Evolutionary conservation across 441 rosid species (phyloP).

Genomic region (Adansonia rubrostipa): DNA sequence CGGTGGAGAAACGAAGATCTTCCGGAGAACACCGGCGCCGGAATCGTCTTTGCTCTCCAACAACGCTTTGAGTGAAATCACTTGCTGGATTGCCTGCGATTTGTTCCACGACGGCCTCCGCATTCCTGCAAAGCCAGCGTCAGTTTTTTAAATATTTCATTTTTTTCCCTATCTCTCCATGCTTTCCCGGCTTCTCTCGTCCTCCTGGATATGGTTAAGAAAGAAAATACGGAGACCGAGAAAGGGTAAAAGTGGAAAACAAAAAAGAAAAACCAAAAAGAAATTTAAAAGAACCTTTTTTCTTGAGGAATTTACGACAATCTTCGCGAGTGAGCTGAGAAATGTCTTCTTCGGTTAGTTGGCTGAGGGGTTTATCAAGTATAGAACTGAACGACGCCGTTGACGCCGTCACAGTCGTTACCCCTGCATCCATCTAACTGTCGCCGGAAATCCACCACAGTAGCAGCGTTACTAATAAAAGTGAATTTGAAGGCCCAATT

Average conservation of each 20-base stretch:
- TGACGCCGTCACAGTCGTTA: conserved; percentile 26
- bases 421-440: conserved; percentile 52
- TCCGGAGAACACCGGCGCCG: conserved; percentile 68
- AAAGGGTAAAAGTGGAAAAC: conserved; percentile 11
- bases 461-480: too few species aligned
- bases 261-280: neutral
- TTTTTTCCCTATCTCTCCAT: neutral
- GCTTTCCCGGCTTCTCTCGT: neutral
- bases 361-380: conserved; percentile 82
- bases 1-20: conserved; percentile 56
- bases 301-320: conserved; percentile 94
- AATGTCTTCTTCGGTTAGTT: conserved; percentile 96
- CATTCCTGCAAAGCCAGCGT: conserved; percentile 87
- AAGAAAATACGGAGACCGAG: conserved; percentile 29
- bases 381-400: conserved; percentile 53
- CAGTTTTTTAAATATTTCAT: conserved; percentile 28
- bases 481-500: too few species aligned
- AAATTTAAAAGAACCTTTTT: conserved; percentile 60
- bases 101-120: conserved; percentile 99
- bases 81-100: conserved; percentile 99
- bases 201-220: conserved; percentile 30
- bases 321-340: conserved; percentile 98
- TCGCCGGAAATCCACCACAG: neutral
- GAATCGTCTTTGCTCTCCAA: conserved; percentile 73
- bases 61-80: conserved; percentile 84